Percentiles rank a stretch among this genome's conserved stretches.
Conservation (phyloP, 75 land plant species). For the Chamaecyparis obtusa region DNA sequence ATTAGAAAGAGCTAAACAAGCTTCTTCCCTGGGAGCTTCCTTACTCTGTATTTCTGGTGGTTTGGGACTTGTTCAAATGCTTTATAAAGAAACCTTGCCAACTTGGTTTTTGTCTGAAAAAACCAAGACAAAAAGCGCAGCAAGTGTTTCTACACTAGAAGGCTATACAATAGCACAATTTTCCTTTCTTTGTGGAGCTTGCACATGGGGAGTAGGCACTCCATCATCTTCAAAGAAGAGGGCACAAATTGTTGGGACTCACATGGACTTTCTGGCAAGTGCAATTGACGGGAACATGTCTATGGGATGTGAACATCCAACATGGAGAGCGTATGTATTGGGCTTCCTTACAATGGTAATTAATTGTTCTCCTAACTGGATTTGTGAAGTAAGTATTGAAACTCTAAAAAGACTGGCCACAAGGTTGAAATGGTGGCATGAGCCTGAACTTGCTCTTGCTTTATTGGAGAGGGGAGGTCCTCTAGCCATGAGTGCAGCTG, state of each 20-base stretch:
- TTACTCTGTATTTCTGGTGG: constrained; percentile 81
- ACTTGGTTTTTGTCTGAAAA: constrained; percentile 79
- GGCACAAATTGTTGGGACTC: constrained; percentile 47
- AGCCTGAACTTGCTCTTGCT: constrained; percentile 76
- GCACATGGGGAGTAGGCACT: constrained; percentile 73
- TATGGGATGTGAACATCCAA: constrained; percentile 60
- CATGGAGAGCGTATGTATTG: constrained; percentile 82
- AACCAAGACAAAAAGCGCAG: constrained; percentile 31
- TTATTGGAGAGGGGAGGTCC: constrained; percentile 67
- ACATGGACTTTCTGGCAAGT: constrained; percentile 77
- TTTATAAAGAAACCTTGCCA: constrained; percentile 76
- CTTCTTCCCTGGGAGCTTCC: constrained; percentile 77
- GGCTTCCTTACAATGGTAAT: constrained; percentile 69
- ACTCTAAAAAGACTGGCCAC: constrained; percentile 60
- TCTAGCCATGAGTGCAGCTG: constrained; percentile 73
- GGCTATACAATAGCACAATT: constrained; percentile 86
- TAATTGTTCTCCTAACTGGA: constrained; percentile 65
- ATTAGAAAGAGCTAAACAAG: constrained; percentile 55
- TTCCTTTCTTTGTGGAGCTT: constrained; percentile 71
- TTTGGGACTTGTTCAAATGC: constrained; percentile 48
- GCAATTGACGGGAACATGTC: constrained; percentile 81
- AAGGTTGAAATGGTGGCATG: constrained; percentile 81
- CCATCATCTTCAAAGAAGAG: constrained; percentile 27
- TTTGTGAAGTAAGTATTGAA: constrained; percentile 63
- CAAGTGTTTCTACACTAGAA: constrained; percentile 43